phyloP scores from a whole-genome alignment of 768 basidiomycete genomes.

The Boletus huronensis region DNA sequence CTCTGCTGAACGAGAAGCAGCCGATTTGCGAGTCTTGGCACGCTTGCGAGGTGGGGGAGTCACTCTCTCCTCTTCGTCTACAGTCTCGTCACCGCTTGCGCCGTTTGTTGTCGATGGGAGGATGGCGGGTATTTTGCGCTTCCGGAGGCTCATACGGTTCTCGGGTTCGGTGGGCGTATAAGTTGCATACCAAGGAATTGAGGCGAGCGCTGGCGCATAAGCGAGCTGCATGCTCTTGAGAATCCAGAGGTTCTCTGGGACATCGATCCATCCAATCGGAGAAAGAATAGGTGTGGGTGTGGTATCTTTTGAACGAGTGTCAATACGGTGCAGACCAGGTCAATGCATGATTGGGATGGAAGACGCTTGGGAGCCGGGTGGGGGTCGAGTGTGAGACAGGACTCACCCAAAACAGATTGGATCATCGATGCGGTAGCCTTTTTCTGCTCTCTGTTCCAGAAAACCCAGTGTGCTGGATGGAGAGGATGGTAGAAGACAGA shows the following conservation, averaged over 20 bases:
- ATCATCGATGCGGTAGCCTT: slow-evolving; percentile 49
- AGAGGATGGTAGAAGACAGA: slow-evolving; percentile 52
- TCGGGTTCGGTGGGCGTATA: slow-evolving; percentile 32
- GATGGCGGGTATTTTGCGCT: slow-evolving; percentile 28
- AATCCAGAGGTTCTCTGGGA: slow-evolving; percentile 34
- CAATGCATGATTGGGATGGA: slow-evolving; percentile 1
- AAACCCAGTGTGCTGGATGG: slow-evolving; percentile 59
- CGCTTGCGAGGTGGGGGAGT: slow-evolving; percentile 32
- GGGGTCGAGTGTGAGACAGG: background rate
- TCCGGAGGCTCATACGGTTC: slow-evolving; percentile 33
- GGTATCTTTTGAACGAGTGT: slow-evolving; percentile 20
- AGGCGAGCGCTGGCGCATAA: slow-evolving; percentile 24
- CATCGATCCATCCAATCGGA: slow-evolving; percentile 35
- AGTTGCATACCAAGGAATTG: slow-evolving; percentile 28
- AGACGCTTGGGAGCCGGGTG: background rate
- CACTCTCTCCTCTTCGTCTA: slow-evolving; percentile 29
- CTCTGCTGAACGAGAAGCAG: slow-evolving; percentile 6
- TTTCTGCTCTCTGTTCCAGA: slow-evolving; percentile 56
- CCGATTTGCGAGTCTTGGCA: slow-evolving; percentile 25
- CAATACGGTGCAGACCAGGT: background rate
- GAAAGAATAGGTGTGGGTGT: slow-evolving; percentile 33
- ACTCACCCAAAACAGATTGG: slow-evolving; percentile 53
- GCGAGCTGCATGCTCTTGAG: slow-evolving; percentile 31
- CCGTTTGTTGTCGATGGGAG: slow-evolving; percentile 23
- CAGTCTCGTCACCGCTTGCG: slow-evolving; percentile 35